Percentiles rank a stretch among this genome's conserved stretches.
phyloP scores from a whole-genome alignment of 257 asterid genomes.

The Nicotiana benthamiana region DNA sequence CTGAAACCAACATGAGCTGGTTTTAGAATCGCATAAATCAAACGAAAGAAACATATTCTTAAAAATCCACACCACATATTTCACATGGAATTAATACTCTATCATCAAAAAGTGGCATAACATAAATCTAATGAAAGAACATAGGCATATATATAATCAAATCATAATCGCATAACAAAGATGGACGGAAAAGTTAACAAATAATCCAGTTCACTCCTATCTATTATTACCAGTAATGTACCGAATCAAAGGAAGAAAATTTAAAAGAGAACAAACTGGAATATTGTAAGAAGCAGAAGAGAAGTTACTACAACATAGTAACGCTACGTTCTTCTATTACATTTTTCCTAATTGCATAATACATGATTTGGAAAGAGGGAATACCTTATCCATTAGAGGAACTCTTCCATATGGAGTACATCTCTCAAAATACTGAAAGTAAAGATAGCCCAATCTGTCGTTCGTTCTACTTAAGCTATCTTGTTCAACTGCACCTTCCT shows the following conservation, averaged over 20 bases:
- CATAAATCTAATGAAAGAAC: background rate
- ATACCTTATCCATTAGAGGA: constrained; percentile 67
- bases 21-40: background rate
- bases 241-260: background rate
- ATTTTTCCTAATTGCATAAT: background rate
- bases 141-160: background rate
- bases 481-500: constrained; percentile 46
- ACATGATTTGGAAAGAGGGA: background rate
- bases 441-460: constrained; percentile 36
- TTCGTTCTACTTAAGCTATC: constrained; percentile 24
- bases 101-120: background rate
- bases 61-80: background rate
- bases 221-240: background rate
- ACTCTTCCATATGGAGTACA: constrained; percentile 63
- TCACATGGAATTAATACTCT: background rate
- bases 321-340: background rate
- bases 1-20: constrained; percentile 15
- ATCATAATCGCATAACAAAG: background rate
- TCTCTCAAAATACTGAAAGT: constrained; percentile 58
- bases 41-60: background rate
- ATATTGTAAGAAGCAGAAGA: background rate
- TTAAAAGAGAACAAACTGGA: background rate
- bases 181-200: background rate
- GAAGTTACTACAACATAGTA: background rate
- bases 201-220: background rate